Evolutionary conservation across 1,139 yeast genomes (phyloP), one percentile per base, ranked within the genome.

Genomic region (Yamadazyma blattariae): DNA sequence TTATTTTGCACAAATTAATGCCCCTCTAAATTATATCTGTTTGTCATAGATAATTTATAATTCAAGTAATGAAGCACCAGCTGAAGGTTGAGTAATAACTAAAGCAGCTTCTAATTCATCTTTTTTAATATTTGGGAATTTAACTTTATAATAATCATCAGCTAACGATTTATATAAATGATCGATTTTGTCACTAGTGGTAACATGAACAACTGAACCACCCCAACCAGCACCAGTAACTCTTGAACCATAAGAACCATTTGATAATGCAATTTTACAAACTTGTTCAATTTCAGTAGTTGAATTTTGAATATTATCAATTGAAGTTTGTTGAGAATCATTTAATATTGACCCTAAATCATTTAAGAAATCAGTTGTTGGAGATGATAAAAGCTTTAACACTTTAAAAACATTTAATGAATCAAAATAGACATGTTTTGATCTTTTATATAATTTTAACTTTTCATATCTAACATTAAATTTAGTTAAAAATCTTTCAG

Each of bases 171-270:
- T 43, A 32, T 63, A 64, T 35, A 82, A 71, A 1, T 44, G 41
- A 0, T 60, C 66, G 12, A 77, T 65, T 42, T 67, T 68, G 35
- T 68, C 70, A 8, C 64, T 55, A 3, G 76, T 65, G 13, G 82
- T 79, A 38, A 82, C 59, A 52, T 81, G 86, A 17, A 82, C 85
- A 2, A 82, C 68, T 24, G 83, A 79, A 8, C 90, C 90, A 29
- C 90, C 90, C 72, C 81, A 82, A 8, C 89, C 90, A n/a, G 90
- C 89, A 27, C 90, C 90, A 7, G 90, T 82, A 25, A 81, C 74
- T 44, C 90, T 68, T 4, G 87, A 77, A 18, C 89, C 89, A 41
- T 60, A 67, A 1, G 87, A 66, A 5, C 89, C 89, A 41, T 73
- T 67, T 4, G 50, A 54, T 18, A 65, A 56, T 3, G 86, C 87